Evolutionary conservation across 106 monocot genomes (phyloP).

Genomic region (Posidonia australis): DNA sequence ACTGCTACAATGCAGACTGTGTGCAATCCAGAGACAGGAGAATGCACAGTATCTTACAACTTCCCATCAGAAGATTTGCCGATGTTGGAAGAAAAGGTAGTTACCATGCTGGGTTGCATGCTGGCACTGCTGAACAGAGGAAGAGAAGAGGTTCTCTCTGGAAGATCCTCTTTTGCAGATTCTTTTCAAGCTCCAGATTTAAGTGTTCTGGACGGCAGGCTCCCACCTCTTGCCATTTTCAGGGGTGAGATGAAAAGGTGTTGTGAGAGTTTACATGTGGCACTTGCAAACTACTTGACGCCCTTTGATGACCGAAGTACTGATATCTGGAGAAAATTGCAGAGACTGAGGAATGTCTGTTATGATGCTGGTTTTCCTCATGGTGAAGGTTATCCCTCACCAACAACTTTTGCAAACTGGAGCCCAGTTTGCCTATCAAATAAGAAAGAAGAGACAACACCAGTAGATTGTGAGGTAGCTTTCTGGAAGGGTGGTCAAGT

Average conservation of each 20-base stretch:
- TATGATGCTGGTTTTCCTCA: constrained; percentile 95
- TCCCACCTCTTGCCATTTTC: constrained; percentile 84
- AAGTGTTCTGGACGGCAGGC: constrained; percentile 43
- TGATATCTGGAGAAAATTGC: constrained; percentile 72
- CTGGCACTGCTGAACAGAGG: constrained; percentile 56
- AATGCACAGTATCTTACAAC: constrained; percentile 57
- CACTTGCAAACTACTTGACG: constrained; percentile 67
- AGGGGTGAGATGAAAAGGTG: constrained; percentile 89
- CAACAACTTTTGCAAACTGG: constrained; percentile 81
- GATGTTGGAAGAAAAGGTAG: constrained; percentile 75
- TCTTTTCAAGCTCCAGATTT: constrained; percentile 42
- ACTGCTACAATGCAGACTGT: constrained; percentile 64
- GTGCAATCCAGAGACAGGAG: constrained; percentile 96
- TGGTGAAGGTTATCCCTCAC: constrained; percentile 51
- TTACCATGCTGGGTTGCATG: constrained; percentile 71
- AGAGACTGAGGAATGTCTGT: constrained; percentile 82
- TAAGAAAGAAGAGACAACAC: constrained; percentile 17
- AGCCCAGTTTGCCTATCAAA: constrained; percentile 57
- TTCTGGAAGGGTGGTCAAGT: constrained; percentile 99
- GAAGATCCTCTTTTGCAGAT: constrained; percentile 48
- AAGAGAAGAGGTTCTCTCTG: constrained; percentile 80
- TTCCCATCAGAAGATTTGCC: constrained; percentile 56
- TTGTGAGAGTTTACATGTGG: constrained; percentile 82
- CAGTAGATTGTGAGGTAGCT: constrained; percentile 59
- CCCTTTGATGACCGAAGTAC: constrained; percentile 32